phyloP scores from a whole-genome alignment of 768 basidiomycete genomes.

The Mycena pura region DNA sequence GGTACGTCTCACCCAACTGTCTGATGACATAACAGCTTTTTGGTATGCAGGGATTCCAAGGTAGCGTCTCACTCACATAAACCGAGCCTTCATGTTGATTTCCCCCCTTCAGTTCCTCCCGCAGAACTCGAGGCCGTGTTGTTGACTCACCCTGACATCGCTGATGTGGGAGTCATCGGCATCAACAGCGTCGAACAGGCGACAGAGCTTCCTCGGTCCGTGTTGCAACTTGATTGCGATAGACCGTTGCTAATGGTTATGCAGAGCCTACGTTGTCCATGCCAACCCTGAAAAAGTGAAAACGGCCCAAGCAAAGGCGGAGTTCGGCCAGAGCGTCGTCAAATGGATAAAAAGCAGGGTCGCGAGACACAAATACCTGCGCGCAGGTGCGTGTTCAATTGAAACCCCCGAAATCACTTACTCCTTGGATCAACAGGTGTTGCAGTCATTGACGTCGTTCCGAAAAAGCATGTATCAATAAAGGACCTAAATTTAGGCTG shows the following conservation, averaged over 20 bases:
- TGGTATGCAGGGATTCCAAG: conserved; percentile 13
- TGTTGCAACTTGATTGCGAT: neutral
- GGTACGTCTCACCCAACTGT: conserved; percentile 27
- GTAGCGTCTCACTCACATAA: no score
- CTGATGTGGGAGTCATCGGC: conserved; percentile 74
- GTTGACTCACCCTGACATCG: conserved; percentile 62
- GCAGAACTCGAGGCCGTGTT: conserved; percentile 73
- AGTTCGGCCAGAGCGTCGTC: conserved; percentile 50
- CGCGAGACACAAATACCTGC: conserved; percentile 63
- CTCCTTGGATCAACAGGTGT: conserved; percentile 51
- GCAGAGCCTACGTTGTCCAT: conserved; percentile 58
- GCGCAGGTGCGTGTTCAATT: conserved; percentile 52
- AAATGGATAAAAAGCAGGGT: conserved; percentile 63
- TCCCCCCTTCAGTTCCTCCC: conserved; percentile 56
- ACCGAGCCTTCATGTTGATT: neutral
- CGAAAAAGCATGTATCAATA: conserved; percentile 55
- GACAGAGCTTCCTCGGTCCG: conserved; percentile 50
- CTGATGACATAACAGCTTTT: neutral
- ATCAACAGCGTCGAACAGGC: conserved; percentile 56
- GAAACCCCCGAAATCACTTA: neutral
- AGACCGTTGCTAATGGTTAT: neutral
- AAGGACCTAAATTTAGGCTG: neutral
- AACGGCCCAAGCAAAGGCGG: conserved; percentile 31
- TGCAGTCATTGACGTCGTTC: conserved; percentile 54
- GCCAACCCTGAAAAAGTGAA: conserved; percentile 28